These are phyloP conservation scores for Diaporthe citri DNA, from an alignment of 2,329 filamentous ascomycete genomes.

Conservation along the genomic window DNA sequence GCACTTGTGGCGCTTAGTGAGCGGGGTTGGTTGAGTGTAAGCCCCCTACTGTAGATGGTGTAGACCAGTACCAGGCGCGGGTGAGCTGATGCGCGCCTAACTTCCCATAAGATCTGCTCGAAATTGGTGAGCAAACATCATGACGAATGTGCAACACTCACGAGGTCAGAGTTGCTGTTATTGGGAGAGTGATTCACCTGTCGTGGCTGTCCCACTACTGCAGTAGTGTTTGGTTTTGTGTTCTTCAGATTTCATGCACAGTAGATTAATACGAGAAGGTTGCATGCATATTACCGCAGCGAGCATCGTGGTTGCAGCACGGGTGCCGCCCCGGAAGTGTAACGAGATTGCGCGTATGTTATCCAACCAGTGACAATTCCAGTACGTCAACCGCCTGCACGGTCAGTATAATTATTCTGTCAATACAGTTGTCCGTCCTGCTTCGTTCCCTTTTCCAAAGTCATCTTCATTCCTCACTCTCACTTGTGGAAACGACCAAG, in stretches of 20 bases:
- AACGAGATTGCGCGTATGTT: not conserved
- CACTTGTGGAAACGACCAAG: not conserved
- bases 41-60: not conserved
- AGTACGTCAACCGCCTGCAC: not conserved
- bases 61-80: not conserved
- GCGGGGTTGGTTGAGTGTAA: slow-evolving; percentile 4
- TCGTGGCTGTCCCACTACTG: not conserved
- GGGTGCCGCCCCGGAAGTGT: not conserved
- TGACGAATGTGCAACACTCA: not conserved
- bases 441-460: not conserved
- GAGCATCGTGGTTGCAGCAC: not conserved
- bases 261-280: slow-evolving; percentile 13
- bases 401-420: not conserved
- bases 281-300: not conserved
- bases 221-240: not conserved
- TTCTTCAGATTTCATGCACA: not conserved
- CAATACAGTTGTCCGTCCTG: not conserved
- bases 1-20: slow-evolving; percentile 5
- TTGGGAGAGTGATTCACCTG: not conserved
- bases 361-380: not conserved
- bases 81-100: not conserved
- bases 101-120: not conserved
- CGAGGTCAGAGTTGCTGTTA: not conserved
- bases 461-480: not conserved
- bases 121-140: not conserved